Conservation (phyloP, 2,329 filamentous ascomycete species). For the Hypoxylon sp. region DNA sequence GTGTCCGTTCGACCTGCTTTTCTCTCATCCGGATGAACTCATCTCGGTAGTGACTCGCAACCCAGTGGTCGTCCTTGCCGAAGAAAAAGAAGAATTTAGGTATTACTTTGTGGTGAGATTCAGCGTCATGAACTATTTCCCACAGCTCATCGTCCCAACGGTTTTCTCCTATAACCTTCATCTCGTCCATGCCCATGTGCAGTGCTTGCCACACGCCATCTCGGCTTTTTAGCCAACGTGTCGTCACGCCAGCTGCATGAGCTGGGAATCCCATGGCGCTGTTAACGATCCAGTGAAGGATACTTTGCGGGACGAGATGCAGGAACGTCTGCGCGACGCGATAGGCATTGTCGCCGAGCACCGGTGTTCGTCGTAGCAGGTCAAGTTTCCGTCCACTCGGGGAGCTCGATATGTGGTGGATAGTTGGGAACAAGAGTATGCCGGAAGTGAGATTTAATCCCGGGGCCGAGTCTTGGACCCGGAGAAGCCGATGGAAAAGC, state of each 20-base stretch:
- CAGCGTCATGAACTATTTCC: slow-evolving; percentile 60
- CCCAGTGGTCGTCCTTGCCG: slow-evolving; percentile 74
- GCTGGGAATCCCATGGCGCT: slow-evolving; percentile 64
- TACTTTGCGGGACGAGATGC: slow-evolving; percentile 57
- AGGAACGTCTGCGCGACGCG: slow-evolving; percentile 61
- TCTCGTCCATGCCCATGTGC: slow-evolving; percentile 72
- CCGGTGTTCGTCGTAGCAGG: slow-evolving; percentile 59
- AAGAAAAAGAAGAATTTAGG: slow-evolving; percentile 74
- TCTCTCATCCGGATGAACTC: slow-evolving; percentile 64
- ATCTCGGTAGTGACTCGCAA: slow-evolving; percentile 69
- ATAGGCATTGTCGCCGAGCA: slow-evolving; percentile 61
- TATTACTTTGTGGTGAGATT: slow-evolving; percentile 45
- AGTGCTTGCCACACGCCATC: slow-evolving; percentile 74
- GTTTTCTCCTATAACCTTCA: slow-evolving; percentile 71
- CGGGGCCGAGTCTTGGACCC: slow-evolving; percentile 54
- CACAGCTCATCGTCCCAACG: slow-evolving; percentile 73
- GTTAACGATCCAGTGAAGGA: slow-evolving; percentile 62
- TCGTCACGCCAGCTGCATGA: slow-evolving; percentile 65
- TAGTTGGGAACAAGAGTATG: slow-evolving; percentile 80
- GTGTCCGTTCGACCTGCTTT: slow-evolving; percentile 59
- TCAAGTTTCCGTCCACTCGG: slow-evolving; percentile 70
- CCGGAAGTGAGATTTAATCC: slow-evolving; percentile 64
- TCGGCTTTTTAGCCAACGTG: slow-evolving; percentile 68
- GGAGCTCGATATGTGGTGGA: slow-evolving; percentile 78
- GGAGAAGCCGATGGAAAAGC: slow-evolving; percentile 71